Conservation (phyloP, 176 grass and related monocot species). For the Oryza glaberrima region DNA sequence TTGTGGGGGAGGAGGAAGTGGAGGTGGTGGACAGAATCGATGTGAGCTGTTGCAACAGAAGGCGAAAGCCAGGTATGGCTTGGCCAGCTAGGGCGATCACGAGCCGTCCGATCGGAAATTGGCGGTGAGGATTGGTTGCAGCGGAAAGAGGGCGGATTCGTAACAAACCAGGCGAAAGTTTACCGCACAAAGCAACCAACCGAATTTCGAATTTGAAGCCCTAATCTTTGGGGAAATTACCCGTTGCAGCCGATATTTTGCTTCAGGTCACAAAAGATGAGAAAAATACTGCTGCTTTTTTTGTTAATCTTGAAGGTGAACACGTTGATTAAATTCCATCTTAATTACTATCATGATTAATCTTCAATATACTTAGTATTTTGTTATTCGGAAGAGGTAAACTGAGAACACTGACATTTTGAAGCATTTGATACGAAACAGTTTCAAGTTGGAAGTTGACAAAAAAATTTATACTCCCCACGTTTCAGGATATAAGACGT, state of each 20-base stretch:
- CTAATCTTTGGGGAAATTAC: background rate
- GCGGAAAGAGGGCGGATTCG: background rate
- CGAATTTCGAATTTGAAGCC: slow-evolving; percentile 22
- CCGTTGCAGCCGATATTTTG: slow-evolving; percentile 3
- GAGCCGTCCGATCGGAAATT: background rate
- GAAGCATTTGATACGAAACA: background rate
- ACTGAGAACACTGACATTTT: background rate
- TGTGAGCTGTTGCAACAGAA: slow-evolving; percentile 37
- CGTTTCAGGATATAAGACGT: too few relatives aligned
- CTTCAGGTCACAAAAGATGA: too few relatives aligned
- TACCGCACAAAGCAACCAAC: slow-evolving; percentile 33
- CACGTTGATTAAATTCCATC: too few relatives aligned
- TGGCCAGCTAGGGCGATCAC: background rate
- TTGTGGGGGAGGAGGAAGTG: slow-evolving; percentile 27
- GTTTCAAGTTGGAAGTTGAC: background rate
- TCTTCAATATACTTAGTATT: background rate
- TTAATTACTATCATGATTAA: too few relatives aligned
- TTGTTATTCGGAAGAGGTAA: background rate
- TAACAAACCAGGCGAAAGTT: slow-evolving; percentile 27
- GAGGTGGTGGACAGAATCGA: slow-evolving; percentile 39
- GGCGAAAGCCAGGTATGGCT: slow-evolving; percentile 34
- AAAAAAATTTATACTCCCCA: background rate
- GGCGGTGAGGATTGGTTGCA: background rate
- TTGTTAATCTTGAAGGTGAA: background rate
- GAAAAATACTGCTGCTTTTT: too few relatives aligned